Conservation (phyloP, 2,329 filamentous ascomycete species). For the Apiospora arundinis region DNA sequence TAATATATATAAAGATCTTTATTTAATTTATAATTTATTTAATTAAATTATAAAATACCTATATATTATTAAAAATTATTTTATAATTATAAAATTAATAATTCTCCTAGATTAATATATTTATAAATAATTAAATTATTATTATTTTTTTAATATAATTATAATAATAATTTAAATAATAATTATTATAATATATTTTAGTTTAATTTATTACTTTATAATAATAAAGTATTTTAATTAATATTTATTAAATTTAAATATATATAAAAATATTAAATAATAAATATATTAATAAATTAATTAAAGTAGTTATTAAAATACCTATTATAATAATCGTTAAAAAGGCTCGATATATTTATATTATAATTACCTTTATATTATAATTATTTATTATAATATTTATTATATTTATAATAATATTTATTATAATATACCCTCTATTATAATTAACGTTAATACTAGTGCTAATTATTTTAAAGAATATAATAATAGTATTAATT, state of each 20-base stretch:
- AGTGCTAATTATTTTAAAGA: too few species aligned
- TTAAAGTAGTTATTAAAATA: not conserved
- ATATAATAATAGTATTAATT: too few species aligned
- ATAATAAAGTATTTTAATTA: not conserved
- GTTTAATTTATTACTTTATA: not conserved
- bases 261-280: not conserved
- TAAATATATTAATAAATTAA: not conserved
- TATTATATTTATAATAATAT: not conserved
- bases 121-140: not conserved
- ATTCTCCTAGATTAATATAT: not conserved
- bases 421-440: too few species aligned
- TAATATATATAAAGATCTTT: not conserved
- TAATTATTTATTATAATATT: not conserved
- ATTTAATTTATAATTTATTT: not conserved
- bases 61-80: not conserved
- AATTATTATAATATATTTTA: not conserved
- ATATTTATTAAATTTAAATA: not conserved
- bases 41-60: not conserved
- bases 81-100: not conserved
- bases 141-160: constrained; percentile 17
- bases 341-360: not conserved
- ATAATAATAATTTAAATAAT: not conserved
- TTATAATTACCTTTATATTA: not conserved
- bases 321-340: not conserved
- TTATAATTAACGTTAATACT: too few species aligned